These are phyloP conservation scores for Coriaria nepalensis DNA, from an alignment of 306 rosid genomes.

Conservation along the genomic window DNA sequence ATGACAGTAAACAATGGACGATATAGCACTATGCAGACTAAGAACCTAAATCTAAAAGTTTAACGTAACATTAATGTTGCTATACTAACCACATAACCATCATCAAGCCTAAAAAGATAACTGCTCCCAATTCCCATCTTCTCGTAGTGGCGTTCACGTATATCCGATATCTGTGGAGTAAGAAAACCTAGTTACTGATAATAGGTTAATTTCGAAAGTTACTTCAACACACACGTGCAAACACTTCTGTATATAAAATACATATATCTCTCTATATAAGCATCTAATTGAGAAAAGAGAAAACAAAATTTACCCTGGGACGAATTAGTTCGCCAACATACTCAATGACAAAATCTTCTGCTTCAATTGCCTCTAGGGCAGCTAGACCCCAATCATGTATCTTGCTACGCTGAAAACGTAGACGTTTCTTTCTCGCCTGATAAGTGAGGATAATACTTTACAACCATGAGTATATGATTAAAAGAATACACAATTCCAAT, in stretches of 20 bases:
- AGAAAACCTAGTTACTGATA: not conserved
- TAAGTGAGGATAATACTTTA: slow-evolving; percentile 15
- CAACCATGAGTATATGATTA: slow-evolving; percentile 10
- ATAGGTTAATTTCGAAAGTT: too few species aligned
- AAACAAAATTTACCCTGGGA: slow-evolving; percentile 53
- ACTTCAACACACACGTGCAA: slow-evolving; percentile 1
- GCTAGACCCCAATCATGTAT: slow-evolving; percentile 98
- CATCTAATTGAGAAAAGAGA: not conserved
- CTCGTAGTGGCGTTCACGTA: slow-evolving; percentile 81
- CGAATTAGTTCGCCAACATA: slow-evolving; percentile 92
- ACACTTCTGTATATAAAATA: not conserved
- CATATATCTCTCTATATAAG: not conserved
- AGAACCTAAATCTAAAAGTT: not conserved
- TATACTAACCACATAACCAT: slow-evolving; percentile 91
- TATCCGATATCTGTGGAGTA: slow-evolving; percentile 76
- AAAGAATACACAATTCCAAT: slow-evolving; percentile 9
- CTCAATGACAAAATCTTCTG: slow-evolving; percentile 93
- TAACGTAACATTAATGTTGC: not conserved
- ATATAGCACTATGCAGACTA: not conserved
- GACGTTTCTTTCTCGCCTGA: slow-evolving; percentile 77
- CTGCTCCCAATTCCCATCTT: slow-evolving; percentile 98
- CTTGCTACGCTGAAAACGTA: slow-evolving; percentile 88
- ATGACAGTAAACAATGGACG: not conserved
- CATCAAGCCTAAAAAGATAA: slow-evolving; percentile 92
- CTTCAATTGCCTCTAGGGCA: slow-evolving; percentile 90